Evolutionary conservation across 305 asterid species (phyloP), one percentile per base, ranked within the genome.

Genomic region (Fraxinus xanthoxyloides): DNA sequence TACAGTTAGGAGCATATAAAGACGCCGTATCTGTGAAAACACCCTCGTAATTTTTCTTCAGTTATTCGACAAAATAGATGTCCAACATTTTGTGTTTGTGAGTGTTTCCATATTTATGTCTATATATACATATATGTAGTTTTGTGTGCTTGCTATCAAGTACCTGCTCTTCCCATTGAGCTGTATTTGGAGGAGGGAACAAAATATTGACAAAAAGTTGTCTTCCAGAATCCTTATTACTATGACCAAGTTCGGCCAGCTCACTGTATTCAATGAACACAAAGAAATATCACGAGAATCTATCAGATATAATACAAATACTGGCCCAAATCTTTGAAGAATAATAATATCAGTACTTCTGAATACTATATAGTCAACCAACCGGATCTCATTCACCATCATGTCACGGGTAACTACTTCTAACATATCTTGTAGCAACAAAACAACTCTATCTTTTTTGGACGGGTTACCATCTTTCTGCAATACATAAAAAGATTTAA

Each of bases 91-190:
- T 34, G 3, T 72, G 77, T n/a, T 24, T 40, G 63, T 65, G 21
- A 38, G n/a, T 19, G 63, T 77, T 51, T 10, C 70, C 76, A 76
- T 12, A 24, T 75, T 72, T n/a, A 34, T 35, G 8, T 72, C 30
- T 34, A 72, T 9, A 72, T 72, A 32, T 72, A 32, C 51, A 32
- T 69, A 69, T 30, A 13, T 28, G 36, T 32, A 70, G 75, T 70
- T 17, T 72, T 72, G 28, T 7, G 4, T 72, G 77, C 51, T 72
- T 72, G 51, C 30, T n/a, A 69, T 69, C 79, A 77, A 19, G 79
- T 87, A 94, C 99, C 98, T 97, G 98, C 80, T 97, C 99, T 80
- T 92, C 97, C 99, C 98, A 97, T 83, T 95, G 99, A 84, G 99
- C 90, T 81, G 97, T 90, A 85, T 85, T 84, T 77, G 89, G 89